A percentile compares a stretch with the other conserved stretches of the same genome.
phyloP scores from a whole-genome alignment of 345 rosid species.

The Rhizophora apiculata region DNA sequence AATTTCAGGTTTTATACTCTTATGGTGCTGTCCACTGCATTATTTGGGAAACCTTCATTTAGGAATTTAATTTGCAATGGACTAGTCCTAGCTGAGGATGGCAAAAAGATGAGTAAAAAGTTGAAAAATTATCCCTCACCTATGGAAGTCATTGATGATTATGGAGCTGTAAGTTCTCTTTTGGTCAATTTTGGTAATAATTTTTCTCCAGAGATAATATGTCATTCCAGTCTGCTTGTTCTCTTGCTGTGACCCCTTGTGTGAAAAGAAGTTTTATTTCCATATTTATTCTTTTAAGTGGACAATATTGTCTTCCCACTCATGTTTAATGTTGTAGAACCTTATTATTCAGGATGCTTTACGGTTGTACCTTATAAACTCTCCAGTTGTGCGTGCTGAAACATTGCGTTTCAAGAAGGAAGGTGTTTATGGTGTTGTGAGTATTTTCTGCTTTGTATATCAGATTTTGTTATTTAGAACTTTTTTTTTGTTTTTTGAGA shows the following conservation, averaged over 20 bases:
- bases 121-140: constrained; percentile 92
- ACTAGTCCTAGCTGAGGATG: constrained; percentile 96
- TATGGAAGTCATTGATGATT: constrained; percentile 75
- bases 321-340: background rate
- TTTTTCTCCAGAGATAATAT: background rate
- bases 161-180: constrained; percentile 81
- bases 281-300: constrained; percentile 3
- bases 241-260: background rate
- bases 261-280: background rate
- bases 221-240: background rate
- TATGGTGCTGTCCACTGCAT: constrained; percentile 97
- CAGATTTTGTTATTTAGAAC: constrained; percentile 7
- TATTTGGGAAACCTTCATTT: constrained; percentile 92
- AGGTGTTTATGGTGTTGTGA: constrained; percentile 91
- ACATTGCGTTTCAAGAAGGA: constrained; percentile 89
- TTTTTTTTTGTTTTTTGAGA: background rate
- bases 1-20: constrained; percentile 89
- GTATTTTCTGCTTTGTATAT: constrained; percentile 29
- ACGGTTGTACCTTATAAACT: constrained; percentile 85
- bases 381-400: constrained; percentile 99
- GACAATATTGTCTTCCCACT: constrained; percentile 7
- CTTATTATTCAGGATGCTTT: constrained; percentile 68
- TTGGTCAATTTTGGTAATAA: background rate
- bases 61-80: constrained; percentile 96
- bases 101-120: constrained; percentile 95